Base-by-base conservation (phyloP, 768 basidiomycete genomes). In the Suillus placidus region DNA sequence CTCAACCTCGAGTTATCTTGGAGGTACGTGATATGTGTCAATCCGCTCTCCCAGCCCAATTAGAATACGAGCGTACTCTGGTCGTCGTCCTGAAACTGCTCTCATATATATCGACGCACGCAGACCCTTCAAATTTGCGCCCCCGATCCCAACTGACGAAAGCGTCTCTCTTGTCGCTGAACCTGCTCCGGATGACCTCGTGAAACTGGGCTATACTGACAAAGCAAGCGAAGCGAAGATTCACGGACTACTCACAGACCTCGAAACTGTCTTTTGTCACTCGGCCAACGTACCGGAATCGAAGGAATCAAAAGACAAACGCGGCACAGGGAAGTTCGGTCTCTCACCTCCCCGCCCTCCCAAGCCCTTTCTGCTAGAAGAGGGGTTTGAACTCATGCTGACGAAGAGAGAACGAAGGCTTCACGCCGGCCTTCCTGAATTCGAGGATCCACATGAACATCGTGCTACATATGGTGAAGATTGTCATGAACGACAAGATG, bases 1-100 rank as follows among this genome's bases (percentile, higher is more conserved):
- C 78, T 92, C 4, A 79, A 82, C 26, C 79, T 92, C 16, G 81
- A 85, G 38, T 76, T 93, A 60, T 87, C 88, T 16, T 92, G 91
- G 91, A 83, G 84, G 90, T 90, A 64, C 58, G 83, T 79, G 42
- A 47, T 40, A 40, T 65, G n/a, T 35, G 42, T 14, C 14, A 32
- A 42, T 32, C 9, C 10, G 20, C 10, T 4, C 10, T 60, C 26
- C 23, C 6, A 42, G 58, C 18, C 40, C 16, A 30, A 40, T 60
- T 43, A 42, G 1, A 26, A 23, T 34, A 49, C 13, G 40, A 18
- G 37, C 43, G 60, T n/a, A 9, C 37, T 20, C 38, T 64, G 47
- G n/a, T 23, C 37, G 55, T 26, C 45, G 52, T 61, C 42, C 64
- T 43, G 51, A 63, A 49, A 43, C 49, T 55, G 16, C 60, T 38